Evolutionary conservation across 108 stramenopile species (phyloP), one percentile per base, ranked within the genome.

Genomic region (Skeletonema costatum): DNA sequence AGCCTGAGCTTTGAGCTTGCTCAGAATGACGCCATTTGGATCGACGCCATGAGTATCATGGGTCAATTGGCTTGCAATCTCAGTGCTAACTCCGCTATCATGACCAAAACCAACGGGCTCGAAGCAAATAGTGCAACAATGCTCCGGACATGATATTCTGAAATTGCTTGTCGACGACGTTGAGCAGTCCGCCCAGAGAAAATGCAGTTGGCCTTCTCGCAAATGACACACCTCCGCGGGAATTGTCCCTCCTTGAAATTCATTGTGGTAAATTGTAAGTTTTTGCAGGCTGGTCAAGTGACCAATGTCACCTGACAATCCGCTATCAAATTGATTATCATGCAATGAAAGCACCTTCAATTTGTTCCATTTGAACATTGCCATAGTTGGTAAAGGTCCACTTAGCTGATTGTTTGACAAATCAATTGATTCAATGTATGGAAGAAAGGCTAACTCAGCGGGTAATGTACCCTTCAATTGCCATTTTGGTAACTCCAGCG

Each of bases 61-160:
- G 0, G 53, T 56, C 25, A 56, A 25, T 56, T 56, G 53, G 21
- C n/a, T 21, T n/a, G 25, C 0, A 25, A 56, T 9, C 19, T 56
- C 21, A 56, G n/a, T 25, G 25, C 53, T 56, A 0, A 66, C 67
- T 29, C 60, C 61, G 44, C 31, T 68, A 48, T 67, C 71, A 25
- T 53, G 30, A 44, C 67, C 71, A 46, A 68, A 67, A 16, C 78
- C 78, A 16, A 46, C 44, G 4, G 44, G 44, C 66, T 79, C 78
- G 16, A 79, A 79, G 33, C 78, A 79, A 50, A 79, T 79, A 5
- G 78, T 68, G 25, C 78, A 79, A 32, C 78, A 79, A 60, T 73
- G 71, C 5, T 35, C 63, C 5, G 66, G 59, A 53, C 78, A 79
- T 11, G 58, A 53, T 50, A 79, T 71, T 48, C 73, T 79, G 14